A percentile compares a stretch with the other conserved stretches of the same genome.
phyloP scores from a whole-genome alignment of 768 basidiomycete genomes.

The Suillus placidus region DNA sequence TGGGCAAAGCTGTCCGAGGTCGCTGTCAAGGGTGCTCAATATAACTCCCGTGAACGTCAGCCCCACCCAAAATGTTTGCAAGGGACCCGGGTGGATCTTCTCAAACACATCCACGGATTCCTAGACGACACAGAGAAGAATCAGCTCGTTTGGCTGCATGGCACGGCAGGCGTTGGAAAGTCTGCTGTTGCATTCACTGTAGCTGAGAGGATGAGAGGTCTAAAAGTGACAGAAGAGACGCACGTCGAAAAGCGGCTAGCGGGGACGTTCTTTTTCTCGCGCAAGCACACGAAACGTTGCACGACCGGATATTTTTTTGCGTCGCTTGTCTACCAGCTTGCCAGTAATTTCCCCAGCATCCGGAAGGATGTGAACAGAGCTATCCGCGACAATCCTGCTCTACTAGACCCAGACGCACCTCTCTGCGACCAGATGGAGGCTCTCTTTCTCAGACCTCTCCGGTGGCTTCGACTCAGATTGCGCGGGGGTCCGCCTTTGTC shows the following conservation, averaged over 20 bases:
- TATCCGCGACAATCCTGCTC: not conserved
- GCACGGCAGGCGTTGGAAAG: not conserved
- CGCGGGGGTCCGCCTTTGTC: not conserved
- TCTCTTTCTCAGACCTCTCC: not conserved
- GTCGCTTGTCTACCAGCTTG: not conserved
- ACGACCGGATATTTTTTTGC: not conserved
- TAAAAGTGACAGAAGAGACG: not conserved
- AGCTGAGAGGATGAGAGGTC: not conserved
- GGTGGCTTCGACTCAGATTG: not conserved
- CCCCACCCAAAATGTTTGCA: not conserved
- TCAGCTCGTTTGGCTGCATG: not conserved
- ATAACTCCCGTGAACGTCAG: not conserved
- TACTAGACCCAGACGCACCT: not conserved
- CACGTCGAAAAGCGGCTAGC: not conserved
- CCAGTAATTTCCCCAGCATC: not conserved
- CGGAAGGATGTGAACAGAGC: not conserved
- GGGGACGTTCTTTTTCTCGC: not conserved
- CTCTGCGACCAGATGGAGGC: not conserved
- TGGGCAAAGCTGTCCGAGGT: not conserved
- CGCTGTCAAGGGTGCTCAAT: not conserved
- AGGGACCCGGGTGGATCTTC: not conserved
- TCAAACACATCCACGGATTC: not conserved
- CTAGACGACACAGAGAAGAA: not conserved
- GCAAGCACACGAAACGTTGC: not conserved
- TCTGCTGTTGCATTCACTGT: not conserved